Conservation (phyloP, 176 grass and related monocot species). For the Triticum urartu region DNA sequence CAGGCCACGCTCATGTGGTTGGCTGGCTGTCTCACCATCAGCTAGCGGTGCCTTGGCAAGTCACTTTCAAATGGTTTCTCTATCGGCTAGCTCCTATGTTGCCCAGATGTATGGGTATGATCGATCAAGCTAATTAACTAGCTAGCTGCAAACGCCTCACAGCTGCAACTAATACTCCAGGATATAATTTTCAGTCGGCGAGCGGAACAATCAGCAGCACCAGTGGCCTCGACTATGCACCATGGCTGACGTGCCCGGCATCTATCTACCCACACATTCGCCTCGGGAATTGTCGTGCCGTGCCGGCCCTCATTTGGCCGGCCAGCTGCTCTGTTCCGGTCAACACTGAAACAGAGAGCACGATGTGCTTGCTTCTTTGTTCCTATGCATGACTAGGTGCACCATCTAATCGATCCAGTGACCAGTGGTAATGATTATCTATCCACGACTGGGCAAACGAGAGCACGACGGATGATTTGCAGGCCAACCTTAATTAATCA, state of each 20-base stretch:
- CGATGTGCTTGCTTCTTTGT: background rate
- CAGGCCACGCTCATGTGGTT: background rate
- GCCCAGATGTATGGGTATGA: background rate
- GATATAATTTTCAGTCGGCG: background rate
- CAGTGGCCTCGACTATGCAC: background rate
- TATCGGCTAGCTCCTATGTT: background rate
- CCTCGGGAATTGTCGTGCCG: constrained; percentile 27
- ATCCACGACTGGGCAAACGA: background rate
- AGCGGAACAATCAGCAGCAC: background rate
- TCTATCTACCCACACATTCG: background rate
- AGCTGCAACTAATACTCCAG: background rate
- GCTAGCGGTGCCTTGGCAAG: background rate
- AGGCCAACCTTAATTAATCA: too few relatives aligned
- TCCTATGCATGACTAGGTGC: background rate
- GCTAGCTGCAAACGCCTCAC: background rate
- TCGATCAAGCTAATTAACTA: background rate
- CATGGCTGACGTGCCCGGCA: background rate
- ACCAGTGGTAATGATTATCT: background rate
- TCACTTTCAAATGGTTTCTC: too few relatives aligned
- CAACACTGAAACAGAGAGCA: background rate
- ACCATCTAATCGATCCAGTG: background rate
- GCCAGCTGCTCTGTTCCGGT: background rate
- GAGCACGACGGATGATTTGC: too few relatives aligned
- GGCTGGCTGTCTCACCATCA: background rate
- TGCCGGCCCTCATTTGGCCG: constrained; percentile 20